Evolutionary conservation across 768 basidiomycete genomes (phyloP), one percentile per base, ranked within the genome.

Genomic region (Xanthoconium stramineum): DNA sequence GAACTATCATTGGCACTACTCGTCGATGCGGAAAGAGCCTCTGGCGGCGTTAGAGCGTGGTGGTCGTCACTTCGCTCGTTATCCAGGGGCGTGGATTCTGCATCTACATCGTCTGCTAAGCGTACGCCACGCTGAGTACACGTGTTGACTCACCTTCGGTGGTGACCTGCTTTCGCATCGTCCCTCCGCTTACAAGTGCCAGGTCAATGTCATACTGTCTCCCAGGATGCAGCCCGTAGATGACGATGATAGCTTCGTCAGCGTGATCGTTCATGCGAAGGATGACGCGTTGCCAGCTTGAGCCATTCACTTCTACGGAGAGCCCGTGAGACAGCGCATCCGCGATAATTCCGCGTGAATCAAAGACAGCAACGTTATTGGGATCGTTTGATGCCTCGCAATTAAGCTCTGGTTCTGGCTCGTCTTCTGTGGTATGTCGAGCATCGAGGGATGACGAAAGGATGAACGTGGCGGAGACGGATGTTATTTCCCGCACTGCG

Each of bases 181-280:
- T 76, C 28, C 83, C 85, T 7, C 78, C 79, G 10, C 84, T 83
- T 6, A 87, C 84, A 29, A 95, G 79, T 2, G 81, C 86, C 12
- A 97, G 75, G 65, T 94, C 90, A 50, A 97, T 85, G 65, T 97
- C 93, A 64, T 97, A 97, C 67, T 91, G 89, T 53, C 90, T 81
- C 2, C 90, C 90, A 5, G 93, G 94, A 76, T 89, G 82, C 45
- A 98, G 78, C 2, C 91, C 92, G 56, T 93, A 94, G 29, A 98
- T 83, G 56, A 96, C 90, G 50, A 97, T 91, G 53, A 95, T 83
- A 0, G 92, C 94, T 65, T 96, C 89, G 61, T 95, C 93, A 0
- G 80, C 79, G 51, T 83, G 81, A 43, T 94, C 91, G 66, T 90
- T 86, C 58, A 91, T 83, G 51, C 86, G 83, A 54, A 91, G 83